Conservation (phyloP, 805 yeast species). For the Cyberlindnera americana region DNA sequence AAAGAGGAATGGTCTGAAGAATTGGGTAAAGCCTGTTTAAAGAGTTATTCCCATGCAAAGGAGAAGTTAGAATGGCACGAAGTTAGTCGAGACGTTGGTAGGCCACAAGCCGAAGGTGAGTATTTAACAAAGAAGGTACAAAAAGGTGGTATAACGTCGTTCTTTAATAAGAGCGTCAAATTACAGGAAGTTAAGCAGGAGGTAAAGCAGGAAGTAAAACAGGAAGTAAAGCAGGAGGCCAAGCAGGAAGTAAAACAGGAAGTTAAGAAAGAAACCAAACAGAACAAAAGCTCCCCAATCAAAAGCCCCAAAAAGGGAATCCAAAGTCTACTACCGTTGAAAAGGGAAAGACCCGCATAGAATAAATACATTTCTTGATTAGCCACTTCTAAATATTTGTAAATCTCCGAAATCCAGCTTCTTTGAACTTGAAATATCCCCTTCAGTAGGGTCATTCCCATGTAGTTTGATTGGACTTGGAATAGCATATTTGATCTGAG, state of each 20-base stretch:
- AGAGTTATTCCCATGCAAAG: constrained; percentile 30
- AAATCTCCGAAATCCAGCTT: constrained; percentile 12
- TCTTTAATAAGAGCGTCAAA: constrained; percentile 11
- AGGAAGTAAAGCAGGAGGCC: constrained; percentile 1
- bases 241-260: not conserved
- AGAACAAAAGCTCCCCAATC: not conserved
- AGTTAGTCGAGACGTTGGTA: constrained; percentile 66
- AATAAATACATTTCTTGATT: too few relatives aligned
- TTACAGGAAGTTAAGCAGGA: not conserved
- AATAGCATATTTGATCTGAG: constrained; percentile 32
- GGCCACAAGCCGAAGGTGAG: constrained; percentile 42
- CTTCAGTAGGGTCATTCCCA: not conserved
- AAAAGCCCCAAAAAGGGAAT: constrained; percentile 1
- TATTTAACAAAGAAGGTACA: constrained; percentile 30
- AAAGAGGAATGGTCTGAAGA: constrained; percentile 36
- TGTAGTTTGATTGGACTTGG: constrained; percentile 34
- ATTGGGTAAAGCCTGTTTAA: constrained; percentile 37
- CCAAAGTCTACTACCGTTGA: not conserved
- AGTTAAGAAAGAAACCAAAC: not conserved
- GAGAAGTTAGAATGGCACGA: constrained; percentile 45
- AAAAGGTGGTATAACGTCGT: constrained; percentile 12
- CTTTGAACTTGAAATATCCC: constrained; percentile 4
- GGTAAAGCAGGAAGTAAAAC: not conserved
- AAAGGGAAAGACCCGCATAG: too few relatives aligned
- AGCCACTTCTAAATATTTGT: constrained; percentile 6